phyloP scores from a whole-genome alignment of 208 protist species.

The Herpetomonas tarakana region DNA sequence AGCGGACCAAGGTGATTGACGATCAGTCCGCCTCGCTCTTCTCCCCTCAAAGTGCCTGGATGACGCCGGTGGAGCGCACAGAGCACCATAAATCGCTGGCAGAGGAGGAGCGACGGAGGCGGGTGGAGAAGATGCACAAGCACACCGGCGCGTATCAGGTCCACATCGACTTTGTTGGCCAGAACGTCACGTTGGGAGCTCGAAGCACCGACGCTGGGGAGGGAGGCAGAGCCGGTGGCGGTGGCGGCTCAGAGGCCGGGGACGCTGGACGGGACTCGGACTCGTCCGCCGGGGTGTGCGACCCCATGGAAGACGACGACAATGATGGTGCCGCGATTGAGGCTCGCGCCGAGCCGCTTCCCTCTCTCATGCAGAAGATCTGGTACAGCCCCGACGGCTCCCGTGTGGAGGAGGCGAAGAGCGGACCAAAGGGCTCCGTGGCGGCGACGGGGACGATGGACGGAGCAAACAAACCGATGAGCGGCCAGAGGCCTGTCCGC shows the following conservation, averaged over 20 bases:
- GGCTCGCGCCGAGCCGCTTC: constrained; percentile 48
- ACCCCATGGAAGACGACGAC: constrained; percentile 11
- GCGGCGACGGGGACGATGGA: neutral
- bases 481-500: neutral
- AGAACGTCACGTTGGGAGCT: constrained; percentile 61
- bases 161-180: constrained; percentile 78
- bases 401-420: constrained; percentile 14
- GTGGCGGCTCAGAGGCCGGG: no score
- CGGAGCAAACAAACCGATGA: constrained; percentile 2
- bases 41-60: constrained; percentile 74
- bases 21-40: constrained; percentile 79
- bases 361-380: constrained; percentile 73
- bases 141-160: constrained; percentile 60
- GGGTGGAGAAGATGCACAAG: constrained; percentile 63
- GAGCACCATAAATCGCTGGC: constrained; percentile 47
- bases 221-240: neutral
- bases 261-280: constrained; percentile 6
- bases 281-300: neutral
- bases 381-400: constrained; percentile 77
- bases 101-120: constrained; percentile 36
- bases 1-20: constrained; percentile 84
- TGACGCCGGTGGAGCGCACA: constrained; percentile 56
- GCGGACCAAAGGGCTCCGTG: constrained; percentile 11
- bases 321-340: constrained; percentile 21
- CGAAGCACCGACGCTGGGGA: constrained; percentile 12